Conservation (phyloP, 192 early-diverging fungal genomes). For the Umbelopsis isabellina region DNA sequence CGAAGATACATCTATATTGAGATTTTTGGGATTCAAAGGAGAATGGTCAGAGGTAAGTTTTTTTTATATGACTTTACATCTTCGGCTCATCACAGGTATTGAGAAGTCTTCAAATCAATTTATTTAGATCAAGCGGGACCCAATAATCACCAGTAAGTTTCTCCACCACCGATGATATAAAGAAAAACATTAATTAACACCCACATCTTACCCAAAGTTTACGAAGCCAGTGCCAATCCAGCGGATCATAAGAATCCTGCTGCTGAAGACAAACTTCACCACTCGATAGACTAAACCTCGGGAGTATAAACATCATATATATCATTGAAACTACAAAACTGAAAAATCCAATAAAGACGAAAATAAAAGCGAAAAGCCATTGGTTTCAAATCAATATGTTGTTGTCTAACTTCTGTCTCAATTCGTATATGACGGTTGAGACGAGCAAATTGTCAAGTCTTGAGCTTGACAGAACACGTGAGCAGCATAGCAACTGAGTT, state of each 20-base stretch:
- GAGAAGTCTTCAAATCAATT: neutral
- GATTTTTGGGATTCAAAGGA: slow-evolving; percentile 89
- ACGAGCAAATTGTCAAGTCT: too few relatives aligned
- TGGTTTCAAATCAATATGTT: too few relatives aligned
- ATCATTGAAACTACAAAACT: too few relatives aligned
- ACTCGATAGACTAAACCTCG: slow-evolving; percentile 47
- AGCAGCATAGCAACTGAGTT: too few relatives aligned
- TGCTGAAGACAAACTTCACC: slow-evolving; percentile 47
- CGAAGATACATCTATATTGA: slow-evolving; percentile 73
- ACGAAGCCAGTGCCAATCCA: slow-evolving; percentile 72
- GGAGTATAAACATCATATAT: too few relatives aligned
- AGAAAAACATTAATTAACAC: neutral
- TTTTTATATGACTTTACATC: neutral
- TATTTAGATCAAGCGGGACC: slow-evolving; percentile 60
- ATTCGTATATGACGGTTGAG: too few relatives aligned
- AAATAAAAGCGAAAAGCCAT: too few relatives aligned
- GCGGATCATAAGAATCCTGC: slow-evolving; percentile 72
- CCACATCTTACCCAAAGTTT: slow-evolving; percentile 39
- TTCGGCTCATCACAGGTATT: slow-evolving; percentile 11
- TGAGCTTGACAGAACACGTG: too few relatives aligned
- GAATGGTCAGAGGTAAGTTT: slow-evolving; percentile 75
- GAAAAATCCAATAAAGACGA: too few relatives aligned
- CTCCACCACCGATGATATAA: neutral
- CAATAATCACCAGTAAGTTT: slow-evolving; percentile 60
- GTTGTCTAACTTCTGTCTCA: too few relatives aligned